phyloP scores from a whole-genome alignment of 495 filamentous ascomycete species.

The Aspergillus campestris region DNA sequence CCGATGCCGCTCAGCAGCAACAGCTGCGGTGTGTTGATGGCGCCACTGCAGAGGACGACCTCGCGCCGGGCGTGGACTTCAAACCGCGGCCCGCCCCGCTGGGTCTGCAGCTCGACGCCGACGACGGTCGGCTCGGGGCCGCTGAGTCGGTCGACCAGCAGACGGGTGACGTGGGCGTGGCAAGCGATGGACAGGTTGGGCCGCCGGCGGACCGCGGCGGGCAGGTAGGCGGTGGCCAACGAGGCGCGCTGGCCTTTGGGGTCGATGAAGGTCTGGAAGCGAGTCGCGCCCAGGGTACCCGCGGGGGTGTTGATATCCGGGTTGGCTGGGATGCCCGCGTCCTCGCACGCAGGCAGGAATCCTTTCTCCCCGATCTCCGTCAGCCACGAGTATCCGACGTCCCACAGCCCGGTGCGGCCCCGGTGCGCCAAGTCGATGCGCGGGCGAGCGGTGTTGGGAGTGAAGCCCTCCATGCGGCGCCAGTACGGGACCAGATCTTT shows the following conservation, averaged over 20 bases:
- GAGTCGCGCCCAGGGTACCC: slow-evolving; percentile 11
- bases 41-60: slow-evolving; percentile 25
- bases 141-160: slow-evolving; percentile 11
- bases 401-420: slow-evolving; percentile 9
- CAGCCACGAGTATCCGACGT: slow-evolving; percentile 13
- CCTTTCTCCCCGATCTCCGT: slow-evolving; percentile 16
- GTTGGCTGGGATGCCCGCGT: slow-evolving; percentile 7
- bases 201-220: slow-evolving; percentile 8
- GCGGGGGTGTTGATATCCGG: slow-evolving; percentile 11
- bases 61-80: slow-evolving; percentile 21
- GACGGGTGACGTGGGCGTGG: slow-evolving; percentile 9
- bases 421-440: slow-evolving; percentile 9
- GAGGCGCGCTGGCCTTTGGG: slow-evolving; percentile 15
- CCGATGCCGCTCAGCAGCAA: slow-evolving; percentile 34
- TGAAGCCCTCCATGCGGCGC: slow-evolving; percentile 15
- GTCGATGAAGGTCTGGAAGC: slow-evolving; percentile 16
- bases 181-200: slow-evolving; percentile 15
- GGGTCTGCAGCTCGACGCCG: slow-evolving; percentile 13
- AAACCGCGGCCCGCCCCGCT: slow-evolving; percentile 10
- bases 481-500: slow-evolving; percentile 10
- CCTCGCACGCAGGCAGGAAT: slow-evolving; percentile 14
- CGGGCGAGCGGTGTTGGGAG: slow-evolving; percentile 8
- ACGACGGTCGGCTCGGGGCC: slow-evolving; percentile 3
- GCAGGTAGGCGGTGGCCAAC: slow-evolving; percentile 13
- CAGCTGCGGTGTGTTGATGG: slow-evolving; percentile 25